These are phyloP conservation scores for Aspergillus novofumigatus DNA, from an alignment of 2,329 filamentous ascomycete genomes.

Conservation along the genomic window DNA sequence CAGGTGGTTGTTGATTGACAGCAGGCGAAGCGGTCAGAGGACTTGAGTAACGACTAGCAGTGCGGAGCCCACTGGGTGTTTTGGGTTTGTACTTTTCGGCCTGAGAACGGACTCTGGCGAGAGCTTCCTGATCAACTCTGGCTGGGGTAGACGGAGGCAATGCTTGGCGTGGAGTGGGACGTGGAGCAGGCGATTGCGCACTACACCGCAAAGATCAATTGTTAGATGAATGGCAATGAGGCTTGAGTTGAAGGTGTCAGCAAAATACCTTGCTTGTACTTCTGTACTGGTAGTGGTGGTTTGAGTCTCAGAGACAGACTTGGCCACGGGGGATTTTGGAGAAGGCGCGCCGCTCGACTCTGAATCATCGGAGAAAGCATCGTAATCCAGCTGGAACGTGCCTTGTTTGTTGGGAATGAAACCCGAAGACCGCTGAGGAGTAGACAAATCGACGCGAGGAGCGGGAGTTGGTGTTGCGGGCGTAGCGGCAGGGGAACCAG, in stretches of 20 bases:
- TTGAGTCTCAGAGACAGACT: slow-evolving; percentile 2
- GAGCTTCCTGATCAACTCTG: slow-evolving; percentile 23
- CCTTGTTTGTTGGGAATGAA: slow-evolving; percentile 23
- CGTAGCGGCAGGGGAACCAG: slow-evolving; percentile 7
- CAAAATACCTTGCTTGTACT: slow-evolving; percentile 11
- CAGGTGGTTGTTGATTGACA: not conserved
- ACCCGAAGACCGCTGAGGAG: slow-evolving; percentile 12
- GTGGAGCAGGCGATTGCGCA: slow-evolving; percentile 8
- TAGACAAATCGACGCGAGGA: not conserved
- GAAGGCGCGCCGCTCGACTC: slow-evolving; percentile 14
- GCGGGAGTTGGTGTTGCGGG: slow-evolving; percentile 14
- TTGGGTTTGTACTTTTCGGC: slow-evolving; percentile 43
- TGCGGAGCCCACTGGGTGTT: slow-evolving; percentile 40
- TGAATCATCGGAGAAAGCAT: slow-evolving; percentile 23
- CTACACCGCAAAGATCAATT: not conserved
- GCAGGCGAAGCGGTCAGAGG: slow-evolving; percentile 16
- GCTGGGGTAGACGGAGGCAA: slow-evolving; percentile 16
- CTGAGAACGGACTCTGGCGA: slow-evolving; percentile 34
- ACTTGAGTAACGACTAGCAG: slow-evolving; percentile 27
- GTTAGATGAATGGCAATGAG: slow-evolving; percentile 3
- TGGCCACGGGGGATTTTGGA: slow-evolving; percentile 5
- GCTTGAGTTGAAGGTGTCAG: not conserved
- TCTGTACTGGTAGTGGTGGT: slow-evolving; percentile 3
- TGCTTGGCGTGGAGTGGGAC: slow-evolving; percentile 10
- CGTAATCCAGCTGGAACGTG: slow-evolving; percentile 29